Evolutionary conservation across 495 filamentous ascomycete species (phyloP), one percentile per base, ranked within the genome.

Genomic region (Neurospora sp.): DNA sequence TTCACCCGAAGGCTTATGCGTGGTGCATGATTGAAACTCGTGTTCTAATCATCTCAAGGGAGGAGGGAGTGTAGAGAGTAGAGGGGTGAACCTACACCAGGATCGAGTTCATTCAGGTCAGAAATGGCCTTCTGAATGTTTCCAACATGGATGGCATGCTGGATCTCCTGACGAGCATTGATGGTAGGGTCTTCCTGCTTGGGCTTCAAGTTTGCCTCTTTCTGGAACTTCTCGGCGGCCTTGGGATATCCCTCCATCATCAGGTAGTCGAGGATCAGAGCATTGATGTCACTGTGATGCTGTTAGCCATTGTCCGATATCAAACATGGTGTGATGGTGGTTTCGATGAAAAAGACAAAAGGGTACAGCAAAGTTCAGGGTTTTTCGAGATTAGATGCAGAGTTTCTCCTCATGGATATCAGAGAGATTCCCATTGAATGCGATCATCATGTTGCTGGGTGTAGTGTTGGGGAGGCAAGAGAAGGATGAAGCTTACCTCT

Each of bases 351-450:
- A 23, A 39, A 71, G 71, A 89, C 90, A 93, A 92, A 18, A 72
- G 37, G 73, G 73, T 66, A 18, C 73, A 71, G 69, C 62, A 44
- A 66, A 71, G 76, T 41, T 49, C 77, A 73, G 76, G 79, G 62
- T 39, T 74, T 76, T 79, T 78, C 77, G 75, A 82, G 77, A 78
- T 80, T 79, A 85, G 86, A 86, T 77, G 79, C 79, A 79, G 76
- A 72, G 72, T 80, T 91, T 95, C 92, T 98, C 96, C 90, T 90
- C 96, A 98, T 84, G 80, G 76, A 85, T 92, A 85, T 99, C 92
- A 90, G 96, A 99, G 96, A 99, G 96, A 99, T 99, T 99, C 96
- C 96, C 96, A 98, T 95, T 95, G 95, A 95, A 90, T 90, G 86
- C 82, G 80, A 87, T 88, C 96, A 98, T 98, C 94, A 96, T 95